Evolutionary conservation across 2,329 filamentous ascomycete genomes (phyloP), one percentile per base, ranked within the genome.

Genomic region (Aspergillus pseudoglaucus): DNA sequence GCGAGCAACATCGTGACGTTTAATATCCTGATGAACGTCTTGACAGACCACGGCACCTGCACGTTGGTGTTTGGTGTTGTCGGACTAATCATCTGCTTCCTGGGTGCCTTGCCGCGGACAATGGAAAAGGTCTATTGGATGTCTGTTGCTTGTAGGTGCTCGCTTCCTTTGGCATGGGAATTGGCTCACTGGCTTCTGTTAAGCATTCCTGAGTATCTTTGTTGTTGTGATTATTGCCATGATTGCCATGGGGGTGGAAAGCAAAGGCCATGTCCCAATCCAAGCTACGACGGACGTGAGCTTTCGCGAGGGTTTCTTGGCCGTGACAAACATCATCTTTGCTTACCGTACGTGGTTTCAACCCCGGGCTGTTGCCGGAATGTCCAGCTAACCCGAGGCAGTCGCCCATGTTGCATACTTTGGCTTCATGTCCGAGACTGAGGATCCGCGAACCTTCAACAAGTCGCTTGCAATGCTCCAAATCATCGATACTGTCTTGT

Each of bases 1-100:
- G 83, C 78, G 22, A 85, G 83, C n/a, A 85, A 88, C 65, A 76
- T 85, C 47, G 68, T 87, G 49, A 85, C 82, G 0, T 86, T 86
- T 52, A 77, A 77, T 25, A 83, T 87, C 56, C 80, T 84, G 59
- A 78, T 87, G 64, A 82, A 82, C 55, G 80, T 76, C 42, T 70
- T 88, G 39, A 82, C 81, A 5, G 65, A 79, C 3, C 76, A 84
- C 51, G 78, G 74, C 1, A 74, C 77, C 1, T 87, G 83, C 65
- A 82, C 80, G 3, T 78, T 86, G 45, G 70, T 81, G 2, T 86
- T 81, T 67, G 78, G 75, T 10, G 70, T 82, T n/a, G 68, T 82
- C 4, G 82, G 81, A 0, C 55, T 83, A 48, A 59, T 76, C 2
- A 59, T 87, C 7, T 83, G 79, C 54, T 79, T 81, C 59, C 47